These are phyloP conservation scores for Orbilia oligospora DNA, from an alignment of 2,329 filamentous ascomycete genomes.

Conservation along the genomic window DNA sequence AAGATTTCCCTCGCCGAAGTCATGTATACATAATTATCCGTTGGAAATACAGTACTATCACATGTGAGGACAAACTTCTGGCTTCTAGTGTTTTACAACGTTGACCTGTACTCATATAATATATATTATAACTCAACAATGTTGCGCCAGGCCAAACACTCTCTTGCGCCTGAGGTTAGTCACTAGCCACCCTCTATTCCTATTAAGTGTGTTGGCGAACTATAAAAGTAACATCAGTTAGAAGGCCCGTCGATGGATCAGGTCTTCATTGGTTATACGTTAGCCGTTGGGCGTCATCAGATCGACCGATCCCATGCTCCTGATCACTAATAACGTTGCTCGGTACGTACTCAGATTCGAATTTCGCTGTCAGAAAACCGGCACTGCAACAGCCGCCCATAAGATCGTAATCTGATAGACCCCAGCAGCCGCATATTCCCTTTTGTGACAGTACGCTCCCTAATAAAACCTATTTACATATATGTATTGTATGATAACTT, in stretches of 20 bases:
- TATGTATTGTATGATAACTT: too few species aligned
- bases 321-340: constrained; percentile 44
- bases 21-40: constrained; percentile 1
- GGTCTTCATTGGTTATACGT: not conserved
- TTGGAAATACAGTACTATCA: constrained; percentile 39
- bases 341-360: too few species aligned
- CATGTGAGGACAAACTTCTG: constrained; percentile 39
- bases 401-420: constrained; percentile 35
- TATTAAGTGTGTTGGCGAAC: not conserved
- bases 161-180: constrained; percentile 1
- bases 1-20: constrained; percentile 22
- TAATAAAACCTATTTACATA: constrained; percentile 24
- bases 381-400: constrained; percentile 53
- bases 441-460: constrained; percentile 46
- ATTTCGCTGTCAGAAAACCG: constrained; percentile 45
- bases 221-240: not conserved
- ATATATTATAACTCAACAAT: constrained; percentile 23
- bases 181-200: constrained; percentile 10
- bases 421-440: constrained; percentile 41
- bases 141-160: constrained; percentile 42
- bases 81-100: constrained; percentile 45
- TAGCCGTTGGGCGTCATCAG: not conserved
- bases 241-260: not conserved
- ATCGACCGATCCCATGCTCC: constrained; percentile 22
- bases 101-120: not conserved